Evolutionary conservation across 257 asterid species (phyloP).

Genomic region (Forsythia suspensa): DNA sequence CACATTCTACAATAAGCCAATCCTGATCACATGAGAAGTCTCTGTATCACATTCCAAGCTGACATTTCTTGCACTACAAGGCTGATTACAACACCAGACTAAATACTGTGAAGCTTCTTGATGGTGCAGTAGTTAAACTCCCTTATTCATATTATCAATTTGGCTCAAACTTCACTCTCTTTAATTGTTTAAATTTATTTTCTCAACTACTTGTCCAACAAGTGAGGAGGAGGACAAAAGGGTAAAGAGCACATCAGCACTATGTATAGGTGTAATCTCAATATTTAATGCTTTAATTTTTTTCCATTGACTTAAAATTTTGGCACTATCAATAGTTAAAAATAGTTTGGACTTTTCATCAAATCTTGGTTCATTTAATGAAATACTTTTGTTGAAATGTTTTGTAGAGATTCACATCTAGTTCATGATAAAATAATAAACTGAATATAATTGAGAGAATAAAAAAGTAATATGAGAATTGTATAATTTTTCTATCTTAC

Average conservation of each 20-base stretch:
- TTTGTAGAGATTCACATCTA: neutral
- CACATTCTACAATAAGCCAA: neutral
- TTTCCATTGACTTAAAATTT: neutral
- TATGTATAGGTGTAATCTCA: neutral
- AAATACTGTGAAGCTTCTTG: neutral
- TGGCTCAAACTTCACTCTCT: neutral
- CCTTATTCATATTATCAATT: neutral
- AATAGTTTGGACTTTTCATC: too few species aligned
- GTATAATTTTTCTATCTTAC: too few species aligned
- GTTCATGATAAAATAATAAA: neutral
- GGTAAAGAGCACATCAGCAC: neutral
- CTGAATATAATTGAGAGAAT: too few species aligned
- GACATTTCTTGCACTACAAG: neutral
- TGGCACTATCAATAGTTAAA: neutral
- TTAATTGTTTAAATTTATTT: neutral
- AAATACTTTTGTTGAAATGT: neutral
- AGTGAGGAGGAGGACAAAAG: neutral
- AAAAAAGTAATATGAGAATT: too few species aligned
- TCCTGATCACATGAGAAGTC: neutral
- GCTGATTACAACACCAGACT: neutral
- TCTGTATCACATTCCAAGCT: neutral
- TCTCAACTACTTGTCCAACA: neutral
- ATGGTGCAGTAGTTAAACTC: neutral
- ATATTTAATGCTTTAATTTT: neutral
- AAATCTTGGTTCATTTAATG: neutral